Percentiles rank a stretch among this genome's conserved stretches.
phyloP scores from a whole-genome alignment of 1,284 basidiomycete genomes.

The Naganishia albida region DNA sequence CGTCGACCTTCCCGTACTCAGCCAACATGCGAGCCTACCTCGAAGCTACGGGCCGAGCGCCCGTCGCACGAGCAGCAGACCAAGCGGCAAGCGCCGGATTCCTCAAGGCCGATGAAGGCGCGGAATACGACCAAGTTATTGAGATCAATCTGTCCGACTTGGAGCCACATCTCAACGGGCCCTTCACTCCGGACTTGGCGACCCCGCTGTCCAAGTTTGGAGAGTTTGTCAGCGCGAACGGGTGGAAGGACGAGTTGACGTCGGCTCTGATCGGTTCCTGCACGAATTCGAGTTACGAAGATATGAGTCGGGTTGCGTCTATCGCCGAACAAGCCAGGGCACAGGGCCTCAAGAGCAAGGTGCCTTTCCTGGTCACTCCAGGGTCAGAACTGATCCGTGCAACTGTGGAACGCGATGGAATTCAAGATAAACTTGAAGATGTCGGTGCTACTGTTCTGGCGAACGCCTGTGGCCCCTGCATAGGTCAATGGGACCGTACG shows the following conservation, averaged over 20 bases:
- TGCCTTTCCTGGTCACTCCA: conserved; percentile 95
- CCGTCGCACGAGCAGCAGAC: conserved; percentile 85
- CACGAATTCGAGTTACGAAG: conserved; percentile 96
- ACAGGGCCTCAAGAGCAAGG: conserved; percentile 77
- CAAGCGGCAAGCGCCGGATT: conserved; percentile 76
- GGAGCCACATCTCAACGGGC: conserved; percentile 95
- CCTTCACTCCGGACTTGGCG: conserved; percentile 95
- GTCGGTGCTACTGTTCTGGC: conserved; percentile 91
- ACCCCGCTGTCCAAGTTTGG: conserved; percentile 94
- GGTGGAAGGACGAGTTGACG: conserved; percentile 88
- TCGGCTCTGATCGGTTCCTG: conserved; percentile 95
- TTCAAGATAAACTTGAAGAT: conserved; percentile 75
- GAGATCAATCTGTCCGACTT: conserved; percentile 86
- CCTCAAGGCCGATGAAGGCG: conserved; percentile 79
- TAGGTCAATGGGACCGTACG: conserved; percentile 97
- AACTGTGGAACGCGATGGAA: conserved; percentile 91
- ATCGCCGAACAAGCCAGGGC: conserved; percentile 86
- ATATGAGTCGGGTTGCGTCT: conserved; percentile 89
- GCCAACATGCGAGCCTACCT: conserved; percentile 86
- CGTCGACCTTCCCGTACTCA: conserved; percentile 96
- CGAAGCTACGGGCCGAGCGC: conserved; percentile 82
- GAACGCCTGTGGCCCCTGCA: conserved; percentile 98
- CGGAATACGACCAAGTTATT: conserved; percentile 94
- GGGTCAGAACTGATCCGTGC: conserved; percentile 97
- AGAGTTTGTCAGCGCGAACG: conserved; percentile 73